A percentile compares a stretch with the other conserved stretches of the same genome.
Conservation (phyloP, 2,329 filamentous ascomycete species). For the Sporothrix variecibatus region DNA sequence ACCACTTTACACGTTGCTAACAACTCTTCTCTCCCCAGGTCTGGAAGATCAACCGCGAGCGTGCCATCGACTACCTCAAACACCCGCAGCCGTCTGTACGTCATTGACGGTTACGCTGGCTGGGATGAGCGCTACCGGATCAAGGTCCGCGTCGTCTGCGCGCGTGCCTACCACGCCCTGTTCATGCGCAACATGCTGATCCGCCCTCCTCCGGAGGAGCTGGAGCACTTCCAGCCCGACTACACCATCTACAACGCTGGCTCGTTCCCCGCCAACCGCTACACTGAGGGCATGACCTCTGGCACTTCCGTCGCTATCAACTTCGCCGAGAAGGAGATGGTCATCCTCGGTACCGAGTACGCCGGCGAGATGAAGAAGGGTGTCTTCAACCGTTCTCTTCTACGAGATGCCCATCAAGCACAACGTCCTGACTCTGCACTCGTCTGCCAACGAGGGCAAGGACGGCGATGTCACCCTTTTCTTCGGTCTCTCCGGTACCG, state of each 20-base stretch:
- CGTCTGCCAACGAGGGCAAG: constrained; percentile 95
- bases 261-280: constrained; percentile 97
- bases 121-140: constrained; percentile 99
- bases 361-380: constrained; percentile 98
- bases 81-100: constrained; percentile 97
- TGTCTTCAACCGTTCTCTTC: constrained; percentile 98
- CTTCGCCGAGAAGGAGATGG: constrained; percentile 99
- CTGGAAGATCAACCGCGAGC: constrained; percentile 99
- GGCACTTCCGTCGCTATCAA: constrained; percentile 98
- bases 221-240: constrained; percentile 97
- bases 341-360: constrained; percentile 98
- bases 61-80: constrained; percentile 99
- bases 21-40: constrained; percentile 60
- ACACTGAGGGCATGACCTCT: constrained; percentile 97
- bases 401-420: constrained; percentile 99
- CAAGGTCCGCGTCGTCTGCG: constrained; percentile 95
- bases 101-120: constrained; percentile 94
- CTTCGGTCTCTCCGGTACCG: constrained; percentile 97
- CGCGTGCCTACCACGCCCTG: constrained; percentile 97
- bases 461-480: constrained; percentile 96
- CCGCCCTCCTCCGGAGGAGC: constrained; percentile 84
- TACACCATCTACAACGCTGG: constrained; percentile 99
- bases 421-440: constrained; percentile 97
- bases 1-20: constrained; percentile 19
- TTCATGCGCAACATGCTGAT: constrained; percentile 99